phyloP scores from a whole-genome alignment of 2,329 filamentous ascomycete species.

The Phaeosphaeria sp. region DNA sequence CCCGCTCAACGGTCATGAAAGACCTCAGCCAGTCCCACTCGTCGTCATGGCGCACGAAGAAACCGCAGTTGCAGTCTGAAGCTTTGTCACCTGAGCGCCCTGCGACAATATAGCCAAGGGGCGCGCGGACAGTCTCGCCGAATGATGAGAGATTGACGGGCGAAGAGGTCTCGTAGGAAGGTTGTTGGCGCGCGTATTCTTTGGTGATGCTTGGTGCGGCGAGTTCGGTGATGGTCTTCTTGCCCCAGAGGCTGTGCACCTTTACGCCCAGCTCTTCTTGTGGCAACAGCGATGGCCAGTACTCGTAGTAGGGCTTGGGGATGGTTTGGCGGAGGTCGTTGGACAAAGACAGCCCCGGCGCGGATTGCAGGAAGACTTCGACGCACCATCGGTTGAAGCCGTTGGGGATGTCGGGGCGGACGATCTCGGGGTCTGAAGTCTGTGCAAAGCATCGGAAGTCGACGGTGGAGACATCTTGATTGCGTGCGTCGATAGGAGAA shows the following conservation, averaged over 20 bases:
- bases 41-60: conserved; percentile 31
- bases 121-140: conserved; percentile 31
- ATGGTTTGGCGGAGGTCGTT: conserved; percentile 31
- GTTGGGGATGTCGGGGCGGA: conserved; percentile 29
- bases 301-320: conserved; percentile 36
- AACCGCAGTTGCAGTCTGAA: conserved; percentile 30
- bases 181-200: conserved; percentile 25
- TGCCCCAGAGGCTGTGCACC: conserved; percentile 24
- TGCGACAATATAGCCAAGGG: conserved; percentile 45
- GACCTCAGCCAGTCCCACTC: conserved; percentile 36
- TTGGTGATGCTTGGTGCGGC: conserved; percentile 21
- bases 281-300: conserved; percentile 32
- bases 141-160: conserved; percentile 12
- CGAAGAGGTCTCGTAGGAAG: conserved; percentile 39
- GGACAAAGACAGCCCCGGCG: conserved; percentile 49
- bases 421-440: conserved; percentile 24
- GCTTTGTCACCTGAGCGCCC: conserved; percentile 36
- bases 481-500: conserved; percentile 32
- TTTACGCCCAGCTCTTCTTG: conserved; percentile 26
- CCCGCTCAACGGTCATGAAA: conserved; percentile 22
- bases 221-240: conserved; percentile 11
- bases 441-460: conserved; percentile 44
- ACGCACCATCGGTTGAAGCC: conserved; percentile 36
- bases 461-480: conserved; percentile 46
- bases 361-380: conserved; percentile 48